Evolutionary conservation across 2,329 filamentous ascomycete species (phyloP).

Genomic region (Fusarium sp.): DNA sequence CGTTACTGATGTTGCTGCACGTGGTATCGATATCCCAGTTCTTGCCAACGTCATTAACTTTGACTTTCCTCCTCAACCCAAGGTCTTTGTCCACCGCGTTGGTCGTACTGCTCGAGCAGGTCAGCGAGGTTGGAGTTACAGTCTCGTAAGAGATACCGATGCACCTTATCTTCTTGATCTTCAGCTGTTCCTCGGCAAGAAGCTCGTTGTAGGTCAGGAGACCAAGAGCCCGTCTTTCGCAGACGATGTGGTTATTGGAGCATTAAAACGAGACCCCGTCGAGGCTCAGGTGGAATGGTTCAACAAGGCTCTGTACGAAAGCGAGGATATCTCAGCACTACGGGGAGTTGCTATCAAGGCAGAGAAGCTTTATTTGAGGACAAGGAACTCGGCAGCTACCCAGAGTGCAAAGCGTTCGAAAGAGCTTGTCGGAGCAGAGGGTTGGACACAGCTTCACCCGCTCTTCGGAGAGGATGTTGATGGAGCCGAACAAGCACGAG

Average conservation of each 20-base stretch:
- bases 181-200: slow-evolving; percentile 92
- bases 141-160: slow-evolving; percentile 87
- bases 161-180: slow-evolving; percentile 93
- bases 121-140: slow-evolving; percentile 94
- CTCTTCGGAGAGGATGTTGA: slow-evolving; percentile 81
- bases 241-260: slow-evolving; percentile 86
- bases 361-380: slow-evolving; percentile 92
- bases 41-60: slow-evolving; percentile 99
- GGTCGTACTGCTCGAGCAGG: slow-evolving; percentile 96
- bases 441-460: slow-evolving; percentile 81
- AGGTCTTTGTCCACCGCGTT: slow-evolving; percentile 96
- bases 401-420: slow-evolving; percentile 92
- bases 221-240: slow-evolving; percentile 76
- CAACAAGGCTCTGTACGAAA: slow-evolving; percentile 80
- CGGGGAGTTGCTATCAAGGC: slow-evolving; percentile 84
- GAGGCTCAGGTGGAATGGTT: slow-evolving; percentile 86
- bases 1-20: slow-evolving; percentile 94
- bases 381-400: slow-evolving; percentile 87
- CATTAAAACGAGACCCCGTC: slow-evolving; percentile 78
- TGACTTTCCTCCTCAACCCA: slow-evolving; percentile 96
- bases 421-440: slow-evolving; percentile 76
- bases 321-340: slow-evolving; percentile 78
- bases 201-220: slow-evolving; percentile 80
- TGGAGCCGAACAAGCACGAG: slow-evolving; percentile 76
- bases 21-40: slow-evolving; percentile 97